Base-by-base conservation (phyloP, 164 flowering plant genomes). In the Liriodendron chinense region DNA sequence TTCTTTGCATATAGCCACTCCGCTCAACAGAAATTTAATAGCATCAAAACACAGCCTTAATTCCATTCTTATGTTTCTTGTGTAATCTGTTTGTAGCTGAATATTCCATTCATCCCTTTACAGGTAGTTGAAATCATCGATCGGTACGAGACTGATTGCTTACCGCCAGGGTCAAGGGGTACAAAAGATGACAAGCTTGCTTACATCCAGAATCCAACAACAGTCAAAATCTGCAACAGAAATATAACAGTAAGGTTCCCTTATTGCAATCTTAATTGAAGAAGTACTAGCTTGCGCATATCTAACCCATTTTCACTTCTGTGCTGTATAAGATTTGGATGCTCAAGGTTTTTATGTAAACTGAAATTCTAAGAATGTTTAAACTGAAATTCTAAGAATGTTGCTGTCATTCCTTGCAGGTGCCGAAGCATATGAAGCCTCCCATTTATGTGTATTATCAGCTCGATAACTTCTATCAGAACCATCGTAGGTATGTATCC, bases 81-180 rank as follows among this genome's bases (percentile, higher is more conserved):
- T 26, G 2, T 47, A 1, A 8, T 22, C 2, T 53, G 24, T 72
- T 67, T 65, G 1, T 70, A n/a, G 21, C 78, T 82, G 47, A 70
- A 77, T 65, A 10, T 71, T 49, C 66, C 47, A 24, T 2, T 67
- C 13, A 22, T 68, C 18, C 22, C 26, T 28, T 43, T 76, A n/a
- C 76, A 94, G 98, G 98, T 94, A 53, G 96, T 96, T 57, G 97
- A 92, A 85, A 88, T 92, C 69, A 78, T 93, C 72, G 85, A 93
- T 73, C 88, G 91, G 14, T 95, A 95, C 78, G 99, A 95, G 7
- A 84, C 85, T 62, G 92, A 12, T 0, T 93, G 99, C 80, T 69
- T 95, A 70, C 98, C 98, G 34, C 47, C 1, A 18, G 21, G 14
- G 7, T 72, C 9, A 18, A 84, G 85, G 78, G 72, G 57, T 21